Conservation (phyloP, 23 red algal genomes). For the Gracilariopsis chorda region DNA sequence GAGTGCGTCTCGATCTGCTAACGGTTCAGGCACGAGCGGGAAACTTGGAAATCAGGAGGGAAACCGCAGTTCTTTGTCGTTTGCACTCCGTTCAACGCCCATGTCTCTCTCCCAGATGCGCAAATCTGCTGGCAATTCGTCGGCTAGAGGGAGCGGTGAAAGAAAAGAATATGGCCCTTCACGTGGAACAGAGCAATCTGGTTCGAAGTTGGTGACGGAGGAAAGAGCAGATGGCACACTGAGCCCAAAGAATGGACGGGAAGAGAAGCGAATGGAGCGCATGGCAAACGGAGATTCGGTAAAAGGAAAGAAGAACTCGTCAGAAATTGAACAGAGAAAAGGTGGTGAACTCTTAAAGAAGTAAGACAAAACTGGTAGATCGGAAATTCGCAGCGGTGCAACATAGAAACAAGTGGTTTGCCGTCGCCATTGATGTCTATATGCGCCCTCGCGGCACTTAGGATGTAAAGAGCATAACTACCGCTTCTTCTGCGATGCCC, state of each 20-base stretch:
- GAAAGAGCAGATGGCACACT: neutral
- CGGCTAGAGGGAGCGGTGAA: neutral
- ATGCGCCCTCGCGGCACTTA: too few relatives aligned
- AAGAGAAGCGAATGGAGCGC: neutral
- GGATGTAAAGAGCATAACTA: too few relatives aligned
- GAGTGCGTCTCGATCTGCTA: constrained; percentile 2
- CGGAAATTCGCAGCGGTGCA: constrained; percentile 47
- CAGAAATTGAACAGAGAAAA: neutral
- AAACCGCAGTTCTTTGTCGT: neutral
- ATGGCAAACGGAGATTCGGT: constrained; percentile 14
- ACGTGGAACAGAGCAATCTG: neutral
- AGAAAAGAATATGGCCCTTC: neutral
- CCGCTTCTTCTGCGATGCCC: too few relatives aligned
- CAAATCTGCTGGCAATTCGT: neutral
- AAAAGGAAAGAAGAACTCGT: neutral
- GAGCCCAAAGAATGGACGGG: neutral
- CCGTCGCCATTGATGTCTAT: too few relatives aligned
- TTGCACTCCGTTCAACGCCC: constrained; percentile 22
- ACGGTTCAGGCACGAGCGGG: neutral
- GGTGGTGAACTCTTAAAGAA: neutral
- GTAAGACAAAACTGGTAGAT: neutral
- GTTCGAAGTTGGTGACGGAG: neutral
- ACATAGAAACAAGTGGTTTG: too few relatives aligned
- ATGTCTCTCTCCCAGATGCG: neutral
- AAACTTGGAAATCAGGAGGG: neutral